phyloP scores from a whole-genome alignment of 805 yeast species.

The Candida yuanshanica region DNA sequence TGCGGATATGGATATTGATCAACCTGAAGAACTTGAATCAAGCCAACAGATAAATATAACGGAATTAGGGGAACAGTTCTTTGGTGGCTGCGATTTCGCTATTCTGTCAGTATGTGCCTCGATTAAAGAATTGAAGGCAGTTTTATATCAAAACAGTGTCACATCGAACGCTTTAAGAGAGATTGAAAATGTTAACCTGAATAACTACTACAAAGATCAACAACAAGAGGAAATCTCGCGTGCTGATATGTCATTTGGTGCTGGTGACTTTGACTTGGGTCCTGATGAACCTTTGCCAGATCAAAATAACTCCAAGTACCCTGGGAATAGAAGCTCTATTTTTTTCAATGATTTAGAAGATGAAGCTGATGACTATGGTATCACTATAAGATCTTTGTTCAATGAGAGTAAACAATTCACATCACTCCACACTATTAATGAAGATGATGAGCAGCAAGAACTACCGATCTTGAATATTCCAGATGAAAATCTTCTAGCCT shows the following conservation, averaged over 20 bases:
- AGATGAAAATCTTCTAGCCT: conserved; percentile 65
- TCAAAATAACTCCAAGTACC: conserved; percentile 15
- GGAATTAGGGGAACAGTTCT: conserved; percentile 12
- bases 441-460: conserved; percentile 15
- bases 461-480: conserved; percentile 28
- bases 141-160: conserved; percentile 13
- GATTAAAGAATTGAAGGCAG: conserved; percentile 14
- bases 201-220: conserved; percentile 5
- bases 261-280: not conserved
- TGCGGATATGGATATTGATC: conserved; percentile 22
- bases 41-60: conserved; percentile 2
- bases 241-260: conserved; percentile 13
- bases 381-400: conserved; percentile 21
- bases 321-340: conserved; percentile 23
- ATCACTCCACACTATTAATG: conserved; percentile 6
- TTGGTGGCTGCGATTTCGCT: conserved; percentile 3
- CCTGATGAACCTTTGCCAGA: conserved; percentile 3
- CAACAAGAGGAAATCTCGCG: conserved; percentile 11
- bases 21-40: conserved; percentile 4
- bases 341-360: conserved; percentile 22
- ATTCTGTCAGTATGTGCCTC: conserved; percentile 14
- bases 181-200: conserved; percentile 8
- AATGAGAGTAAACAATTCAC: conserved; percentile 18
- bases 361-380: conserved; percentile 21
- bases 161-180: conserved; percentile 12